These are phyloP conservation scores for Cicer pinnatifidum DNA, from an alignment of 306 rosid genomes.

Conservation along the genomic window DNA sequence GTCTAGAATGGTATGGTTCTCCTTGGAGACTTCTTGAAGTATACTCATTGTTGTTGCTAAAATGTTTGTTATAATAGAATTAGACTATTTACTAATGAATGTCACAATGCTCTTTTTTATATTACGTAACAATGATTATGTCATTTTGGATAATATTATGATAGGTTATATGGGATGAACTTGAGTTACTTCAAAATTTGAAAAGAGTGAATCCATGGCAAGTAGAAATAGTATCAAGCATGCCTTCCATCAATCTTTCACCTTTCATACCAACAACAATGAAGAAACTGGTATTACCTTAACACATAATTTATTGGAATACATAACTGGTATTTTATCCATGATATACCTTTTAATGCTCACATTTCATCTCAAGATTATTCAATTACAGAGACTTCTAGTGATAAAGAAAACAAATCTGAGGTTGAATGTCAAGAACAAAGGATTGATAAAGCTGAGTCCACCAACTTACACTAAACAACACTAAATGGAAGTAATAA, in stretches of 20 bases:
- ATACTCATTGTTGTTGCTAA: conserved; percentile 8
- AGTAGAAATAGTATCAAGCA: conserved; percentile 72
- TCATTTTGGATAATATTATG: conserved; percentile 31
- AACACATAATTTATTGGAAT: conserved; percentile 26
- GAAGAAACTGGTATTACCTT: conserved; percentile 71
- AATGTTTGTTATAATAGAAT: conserved; percentile 4
- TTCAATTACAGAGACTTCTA: conserved; percentile 59
- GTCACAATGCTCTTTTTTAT: not conserved
- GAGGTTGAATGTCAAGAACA: conserved; percentile 58
- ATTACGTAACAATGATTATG: not conserved
- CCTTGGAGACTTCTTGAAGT: conserved; percentile 95
- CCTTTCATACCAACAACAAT: conserved; percentile 69
- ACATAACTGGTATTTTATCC: conserved; percentile 28
- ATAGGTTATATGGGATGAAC: conserved; percentile 88
- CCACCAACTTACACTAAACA: conserved; percentile 53
- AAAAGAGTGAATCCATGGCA: conserved; percentile 88
- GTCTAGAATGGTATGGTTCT: conserved; percentile 77
- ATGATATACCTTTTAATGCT: conserved; percentile 27
- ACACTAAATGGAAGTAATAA: conserved; percentile 52
- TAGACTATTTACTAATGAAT: not conserved
- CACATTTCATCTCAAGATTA: conserved; percentile 42
- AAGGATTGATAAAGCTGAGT: conserved; percentile 57
- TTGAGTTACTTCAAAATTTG: conserved; percentile 78
- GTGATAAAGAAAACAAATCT: conserved; percentile 85
- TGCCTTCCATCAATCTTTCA: conserved; percentile 70